phyloP scores from a whole-genome alignment of 495 filamentous ascomycete species.

The Lentithecium fluviatile region DNA sequence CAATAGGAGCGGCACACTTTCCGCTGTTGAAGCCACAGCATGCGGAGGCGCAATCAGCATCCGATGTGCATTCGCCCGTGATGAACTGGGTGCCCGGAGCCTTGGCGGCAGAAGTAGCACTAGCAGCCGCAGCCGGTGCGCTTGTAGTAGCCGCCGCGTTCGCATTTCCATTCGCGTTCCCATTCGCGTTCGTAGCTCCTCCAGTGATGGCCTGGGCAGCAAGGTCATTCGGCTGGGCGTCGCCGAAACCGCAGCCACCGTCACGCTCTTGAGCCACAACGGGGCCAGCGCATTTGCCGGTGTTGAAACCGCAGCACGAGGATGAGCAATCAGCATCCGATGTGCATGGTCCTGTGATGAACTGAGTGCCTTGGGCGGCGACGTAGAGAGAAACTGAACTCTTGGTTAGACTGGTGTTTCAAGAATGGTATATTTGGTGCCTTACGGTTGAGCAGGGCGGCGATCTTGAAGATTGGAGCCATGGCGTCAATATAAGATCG shows the following conservation, averaged over 20 bases:
- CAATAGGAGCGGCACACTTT: constrained; percentile 38
- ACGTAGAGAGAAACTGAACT: constrained; percentile 22
- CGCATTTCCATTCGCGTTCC: no score
- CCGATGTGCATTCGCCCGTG: constrained; percentile 29
- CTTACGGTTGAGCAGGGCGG: constrained; percentile 23
- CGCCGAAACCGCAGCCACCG: constrained; percentile 40
- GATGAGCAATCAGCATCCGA: constrained; percentile 28
- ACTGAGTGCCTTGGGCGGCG: constrained; percentile 33
- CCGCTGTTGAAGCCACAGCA: constrained; percentile 37
- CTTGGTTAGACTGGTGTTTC: background rate
- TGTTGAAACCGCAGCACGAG: constrained; percentile 28
- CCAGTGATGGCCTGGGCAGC: constrained; percentile 9
- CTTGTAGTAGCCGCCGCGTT: no score
- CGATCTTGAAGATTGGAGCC: constrained; percentile 25
- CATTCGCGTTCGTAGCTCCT: background rate
- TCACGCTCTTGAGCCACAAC: constrained; percentile 39
- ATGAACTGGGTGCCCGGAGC: constrained; percentile 22
- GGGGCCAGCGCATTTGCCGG: constrained; percentile 34
- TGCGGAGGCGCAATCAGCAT: constrained; percentile 34
- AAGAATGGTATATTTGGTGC: background rate
- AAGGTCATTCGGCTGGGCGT: constrained; percentile 21
- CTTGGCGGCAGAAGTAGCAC: background rate
- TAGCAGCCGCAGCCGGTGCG: background rate
- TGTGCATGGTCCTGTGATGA: constrained; percentile 29
- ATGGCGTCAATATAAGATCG: constrained; percentile 4